A percentile compares a stretch with the other conserved stretches of the same genome.
These are phyloP conservation scores for Sporodiniella umbellata DNA, from an alignment of 371 early-diverging fungal genomes.

Conservation along the genomic window DNA sequence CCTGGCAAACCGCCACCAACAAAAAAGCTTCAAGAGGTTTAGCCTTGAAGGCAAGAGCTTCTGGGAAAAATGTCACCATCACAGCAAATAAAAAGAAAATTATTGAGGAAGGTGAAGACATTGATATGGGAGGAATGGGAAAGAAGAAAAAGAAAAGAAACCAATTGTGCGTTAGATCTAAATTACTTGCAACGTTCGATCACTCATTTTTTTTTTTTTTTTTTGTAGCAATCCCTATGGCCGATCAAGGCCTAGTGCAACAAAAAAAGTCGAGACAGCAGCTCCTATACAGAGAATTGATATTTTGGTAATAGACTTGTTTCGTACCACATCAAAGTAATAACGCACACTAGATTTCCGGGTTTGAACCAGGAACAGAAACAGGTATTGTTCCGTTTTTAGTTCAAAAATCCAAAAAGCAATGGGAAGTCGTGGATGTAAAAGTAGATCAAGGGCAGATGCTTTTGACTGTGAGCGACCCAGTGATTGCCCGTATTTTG, in stretches of 20 bases:
- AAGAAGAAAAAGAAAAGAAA: slow-evolving; percentile 23
- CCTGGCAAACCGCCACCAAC: slow-evolving; percentile 18
- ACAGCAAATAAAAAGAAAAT: slow-evolving; percentile 15
- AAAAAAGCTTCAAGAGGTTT: slow-evolving; percentile 13
- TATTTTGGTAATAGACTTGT: slow-evolving; percentile 21
- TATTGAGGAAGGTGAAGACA: slow-evolving; percentile 26
- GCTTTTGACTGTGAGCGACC: slow-evolving; percentile 33
- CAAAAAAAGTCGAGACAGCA: slow-evolving; percentile 8
- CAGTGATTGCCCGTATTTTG: slow-evolving; percentile 29
- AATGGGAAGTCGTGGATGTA: slow-evolving; percentile 39
- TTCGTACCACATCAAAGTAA: neutral
- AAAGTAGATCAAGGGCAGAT: slow-evolving; percentile 29
- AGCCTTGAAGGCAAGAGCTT: slow-evolving; percentile 19
- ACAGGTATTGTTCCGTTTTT: slow-evolving; percentile 29
- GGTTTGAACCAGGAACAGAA: slow-evolving; percentile 36
- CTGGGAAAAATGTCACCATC: slow-evolving; percentile 24
- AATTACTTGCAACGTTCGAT: neutral
- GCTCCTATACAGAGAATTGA: slow-evolving; percentile 15
- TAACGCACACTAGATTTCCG: slow-evolving; percentile 18
- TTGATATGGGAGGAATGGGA: slow-evolving; percentile 33
- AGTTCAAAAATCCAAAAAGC: slow-evolving; percentile 38
- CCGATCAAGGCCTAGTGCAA: slow-evolving; percentile 8
- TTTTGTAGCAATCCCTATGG: slow-evolving; percentile 41
- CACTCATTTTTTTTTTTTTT: neutral
- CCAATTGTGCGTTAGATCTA: slow-evolving; percentile 23